These are phyloP conservation scores for Penicillium angulare DNA, from an alignment of 495 filamentous ascomycete species.

Conservation along the genomic window DNA sequence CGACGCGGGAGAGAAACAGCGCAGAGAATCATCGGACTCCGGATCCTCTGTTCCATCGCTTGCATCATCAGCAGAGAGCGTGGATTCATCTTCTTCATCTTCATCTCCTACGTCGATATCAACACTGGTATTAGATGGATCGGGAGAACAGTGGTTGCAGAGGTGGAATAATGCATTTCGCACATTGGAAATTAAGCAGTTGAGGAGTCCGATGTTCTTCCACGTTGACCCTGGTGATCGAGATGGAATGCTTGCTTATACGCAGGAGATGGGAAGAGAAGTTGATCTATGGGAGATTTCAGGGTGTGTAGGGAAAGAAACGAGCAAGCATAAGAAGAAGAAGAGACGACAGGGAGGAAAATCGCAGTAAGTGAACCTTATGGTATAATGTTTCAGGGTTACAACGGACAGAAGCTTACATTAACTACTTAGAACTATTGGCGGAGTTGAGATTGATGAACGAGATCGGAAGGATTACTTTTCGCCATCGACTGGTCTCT, in stretches of 20 bases:
- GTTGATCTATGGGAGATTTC: constrained; percentile 56
- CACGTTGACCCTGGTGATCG: constrained; percentile 64
- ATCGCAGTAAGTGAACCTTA: constrained; percentile 20
- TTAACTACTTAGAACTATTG: constrained; percentile 15
- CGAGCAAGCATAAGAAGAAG: constrained; percentile 65
- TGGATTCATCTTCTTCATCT: constrained; percentile 32
- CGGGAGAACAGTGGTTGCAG: constrained; percentile 52
- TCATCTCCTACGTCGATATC: constrained; percentile 31
- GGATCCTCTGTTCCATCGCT: constrained; percentile 28
- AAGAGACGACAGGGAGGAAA: constrained; percentile 43
- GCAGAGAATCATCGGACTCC: constrained; percentile 23
- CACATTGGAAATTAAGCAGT: constrained; percentile 55
- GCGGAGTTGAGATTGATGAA: constrained; percentile 55
- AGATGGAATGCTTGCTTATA: constrained; percentile 60
- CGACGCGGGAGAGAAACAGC: constrained; percentile 12
- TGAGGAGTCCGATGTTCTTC: constrained; percentile 67
- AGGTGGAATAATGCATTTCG: constrained; percentile 56
- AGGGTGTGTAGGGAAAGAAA: constrained; percentile 60
- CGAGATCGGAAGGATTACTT: constrained; percentile 66
- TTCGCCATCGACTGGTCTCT: constrained; percentile 55
- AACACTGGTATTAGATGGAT: constrained; percentile 52
- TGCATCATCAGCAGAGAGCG: constrained; percentile 20
- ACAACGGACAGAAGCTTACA: not conserved
- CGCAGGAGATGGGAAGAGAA: constrained; percentile 48
- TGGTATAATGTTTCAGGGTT: not conserved